These are phyloP conservation scores for Epichloe sylvatica DNA, from an alignment of 2,329 filamentous ascomycete genomes.

Conservation along the genomic window DNA sequence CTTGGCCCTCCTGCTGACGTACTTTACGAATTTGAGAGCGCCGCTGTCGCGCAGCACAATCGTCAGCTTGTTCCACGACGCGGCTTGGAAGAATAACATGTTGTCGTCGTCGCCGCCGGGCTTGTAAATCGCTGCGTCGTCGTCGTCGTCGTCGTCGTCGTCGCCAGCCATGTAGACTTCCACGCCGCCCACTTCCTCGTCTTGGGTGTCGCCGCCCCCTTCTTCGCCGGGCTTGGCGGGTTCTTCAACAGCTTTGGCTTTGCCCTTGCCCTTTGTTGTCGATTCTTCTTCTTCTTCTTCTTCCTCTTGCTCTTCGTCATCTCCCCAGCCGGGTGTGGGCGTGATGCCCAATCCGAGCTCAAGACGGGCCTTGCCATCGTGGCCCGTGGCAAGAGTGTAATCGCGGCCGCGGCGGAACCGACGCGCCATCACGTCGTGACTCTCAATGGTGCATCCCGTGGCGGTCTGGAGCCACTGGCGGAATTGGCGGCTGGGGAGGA, in stretches of 20 bases:
- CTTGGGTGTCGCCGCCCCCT: slow-evolving; percentile 18
- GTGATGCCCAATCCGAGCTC: slow-evolving; percentile 84
- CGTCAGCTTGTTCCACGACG: slow-evolving; percentile 78
- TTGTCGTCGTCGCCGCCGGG: slow-evolving; percentile 62
- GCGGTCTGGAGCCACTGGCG: slow-evolving; percentile 77
- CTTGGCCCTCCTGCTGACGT: slow-evolving; percentile 66
- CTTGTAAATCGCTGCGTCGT: slow-evolving; percentile 81
- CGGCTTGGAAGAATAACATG: slow-evolving; percentile 49
- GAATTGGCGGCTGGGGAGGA: slow-evolving; percentile 77
- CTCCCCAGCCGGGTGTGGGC: slow-evolving; percentile 73
- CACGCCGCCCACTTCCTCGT: slow-evolving; percentile 55
- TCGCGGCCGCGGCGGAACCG: slow-evolving; percentile 78
- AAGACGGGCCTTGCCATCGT: slow-evolving; percentile 62
- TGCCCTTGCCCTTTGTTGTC: slow-evolving; percentile 17
- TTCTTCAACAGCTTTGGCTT: slow-evolving; percentile 15
- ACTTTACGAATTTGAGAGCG: slow-evolving; percentile 88
- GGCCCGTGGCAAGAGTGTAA: slow-evolving; percentile 84
- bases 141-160: slow-evolving; percentile 43
- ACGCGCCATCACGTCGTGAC: slow-evolving; percentile 65
- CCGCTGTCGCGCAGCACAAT: slow-evolving; percentile 80
- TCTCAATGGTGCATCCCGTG: slow-evolving; percentile 60
- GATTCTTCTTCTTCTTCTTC: slow-evolving; percentile 38
- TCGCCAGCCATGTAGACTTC: slow-evolving; percentile 92
- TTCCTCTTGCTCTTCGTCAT: slow-evolving; percentile 39
- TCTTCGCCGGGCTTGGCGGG: slow-evolving; percentile 13